A percentile compares a stretch with the other conserved stretches of the same genome.
These are phyloP conservation scores for Athelia psychrophila DNA, from an alignment of 1,284 basidiomycete genomes.

Conservation along the genomic window DNA sequence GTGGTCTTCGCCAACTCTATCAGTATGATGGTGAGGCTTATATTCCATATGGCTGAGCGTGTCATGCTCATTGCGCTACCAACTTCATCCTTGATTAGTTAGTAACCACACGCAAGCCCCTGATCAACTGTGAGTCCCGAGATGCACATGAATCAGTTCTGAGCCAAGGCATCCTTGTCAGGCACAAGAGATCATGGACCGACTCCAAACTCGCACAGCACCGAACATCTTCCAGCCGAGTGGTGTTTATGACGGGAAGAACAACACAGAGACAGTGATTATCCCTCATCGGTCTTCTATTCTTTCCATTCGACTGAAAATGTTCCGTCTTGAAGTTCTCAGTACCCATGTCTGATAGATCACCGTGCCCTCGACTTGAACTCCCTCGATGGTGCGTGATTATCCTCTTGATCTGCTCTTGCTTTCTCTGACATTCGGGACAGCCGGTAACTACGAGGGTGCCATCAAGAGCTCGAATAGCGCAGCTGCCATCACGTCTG, in stretches of 20 bases:
- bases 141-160: conserved; percentile 8
- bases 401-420: no score
- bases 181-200: conserved; percentile 30
- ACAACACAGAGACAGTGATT: conserved; percentile 18
- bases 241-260: conserved; percentile 41
- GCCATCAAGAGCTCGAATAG: conserved; percentile 85
- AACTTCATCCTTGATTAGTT: background rate
- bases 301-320: background rate
- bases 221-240: conserved; percentile 33
- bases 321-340: conserved; percentile 5
- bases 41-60: background rate
- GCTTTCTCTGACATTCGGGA: no score
- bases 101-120: conserved; percentile 32
- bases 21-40: conserved; percentile 37
- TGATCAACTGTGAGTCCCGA: conserved; percentile 25
- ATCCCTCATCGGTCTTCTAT: background rate
- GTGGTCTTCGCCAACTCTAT: conserved; percentile 19
- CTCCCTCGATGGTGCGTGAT: no score
- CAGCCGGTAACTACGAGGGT: conserved; percentile 86
- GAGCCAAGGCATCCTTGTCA: background rate
- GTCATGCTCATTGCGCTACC: conserved; percentile 2
- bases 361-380: conserved; percentile 8
- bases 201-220: conserved; percentile 29
- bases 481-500: conserved; percentile 88
- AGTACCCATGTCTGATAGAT: conserved; percentile 13